Evolutionary conservation across 768 basidiomycete genomes (phyloP).

Genomic region (Rhizopogon roseolus): DNA sequence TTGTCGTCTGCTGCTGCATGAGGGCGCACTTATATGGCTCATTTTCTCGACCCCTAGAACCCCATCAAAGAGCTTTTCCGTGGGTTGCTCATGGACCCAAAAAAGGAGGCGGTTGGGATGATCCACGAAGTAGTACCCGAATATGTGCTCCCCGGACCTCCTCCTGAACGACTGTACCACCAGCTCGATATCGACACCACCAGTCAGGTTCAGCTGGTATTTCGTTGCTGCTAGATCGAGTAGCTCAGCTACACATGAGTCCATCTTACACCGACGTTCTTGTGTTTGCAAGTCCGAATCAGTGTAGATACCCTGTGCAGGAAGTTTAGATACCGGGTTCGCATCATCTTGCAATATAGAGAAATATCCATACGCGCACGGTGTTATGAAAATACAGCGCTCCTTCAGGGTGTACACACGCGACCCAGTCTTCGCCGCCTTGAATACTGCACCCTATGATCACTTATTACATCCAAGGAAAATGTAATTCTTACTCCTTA

Average conservation of each 20-base stretch:
- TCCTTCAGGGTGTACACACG: conserved; percentile 50
- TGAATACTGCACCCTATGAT: neutral
- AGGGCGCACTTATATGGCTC: conserved; percentile 35
- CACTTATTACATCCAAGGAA: neutral
- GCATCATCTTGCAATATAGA: neutral
- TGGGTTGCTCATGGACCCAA: conserved; percentile 38
- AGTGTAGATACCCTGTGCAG: conserved; percentile 37
- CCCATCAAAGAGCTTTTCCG: conserved; percentile 27
- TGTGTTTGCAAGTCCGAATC: conserved; percentile 35
- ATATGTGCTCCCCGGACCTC: neutral
- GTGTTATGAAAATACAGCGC: conserved; percentile 45
- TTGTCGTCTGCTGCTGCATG: neutral
- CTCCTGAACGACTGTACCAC: neutral
- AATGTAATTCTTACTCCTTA: no score
- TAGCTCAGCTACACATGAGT: neutral
- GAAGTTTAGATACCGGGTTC: neutral
- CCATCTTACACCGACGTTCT: neutral
- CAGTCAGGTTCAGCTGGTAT: neutral
- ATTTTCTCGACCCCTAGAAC: conserved; percentile 32
- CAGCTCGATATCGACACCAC: neutral
- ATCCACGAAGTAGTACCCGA: conserved; percentile 41
- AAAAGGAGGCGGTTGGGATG: conserved; percentile 39
- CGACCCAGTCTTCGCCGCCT: conserved; percentile 27
- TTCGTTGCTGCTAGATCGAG: neutral
- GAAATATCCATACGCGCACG: conserved; percentile 27